A percentile compares a stretch with the other conserved stretches of the same genome.
Conservation (phyloP, 768 basidiomycete species). For the Phlegmacium glaucopus region DNA sequence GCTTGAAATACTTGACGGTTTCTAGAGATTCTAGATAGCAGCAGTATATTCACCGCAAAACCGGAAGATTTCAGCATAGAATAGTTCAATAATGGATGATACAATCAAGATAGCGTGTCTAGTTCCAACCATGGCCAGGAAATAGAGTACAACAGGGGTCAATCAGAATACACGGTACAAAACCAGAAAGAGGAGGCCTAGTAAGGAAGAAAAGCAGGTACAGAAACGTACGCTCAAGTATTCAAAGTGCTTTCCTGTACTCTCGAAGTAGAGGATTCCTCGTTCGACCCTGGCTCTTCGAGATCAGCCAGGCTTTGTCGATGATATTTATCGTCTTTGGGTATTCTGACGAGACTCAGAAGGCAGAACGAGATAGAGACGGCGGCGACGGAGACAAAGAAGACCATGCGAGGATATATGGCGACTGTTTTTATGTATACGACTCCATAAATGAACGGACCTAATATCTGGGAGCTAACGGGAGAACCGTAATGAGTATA, state of each 20-base stretch:
- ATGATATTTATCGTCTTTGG: slow-evolving; percentile 9
- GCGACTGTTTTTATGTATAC: slow-evolving; percentile 71
- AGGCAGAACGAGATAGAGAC: slow-evolving; percentile 40
- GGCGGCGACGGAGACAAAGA: slow-evolving; percentile 49
- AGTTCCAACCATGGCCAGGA: too few species aligned
- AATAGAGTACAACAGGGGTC: too few species aligned
- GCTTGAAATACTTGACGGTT: too few species aligned
- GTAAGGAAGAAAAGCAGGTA: too few species aligned
- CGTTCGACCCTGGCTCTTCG: slow-evolving; percentile 5
- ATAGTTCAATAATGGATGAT: too few species aligned
- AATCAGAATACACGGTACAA: too few species aligned
- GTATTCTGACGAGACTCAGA: slow-evolving; percentile 45
- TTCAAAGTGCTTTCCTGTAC: slow-evolving; percentile 7
- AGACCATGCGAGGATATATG: slow-evolving; percentile 64
- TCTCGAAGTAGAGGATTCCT: not conserved
- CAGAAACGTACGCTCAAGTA: too few species aligned
- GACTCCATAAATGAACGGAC: slow-evolving; percentile 70
- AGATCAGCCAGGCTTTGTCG: slow-evolving; percentile 6
- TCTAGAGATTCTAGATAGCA: too few species aligned
- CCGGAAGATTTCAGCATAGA: too few species aligned
- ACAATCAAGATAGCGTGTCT: too few species aligned
- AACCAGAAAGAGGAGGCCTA: too few species aligned
- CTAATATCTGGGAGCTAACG: slow-evolving; percentile 60
- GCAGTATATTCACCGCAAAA: too few species aligned
- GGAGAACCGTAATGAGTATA: not conserved